Evolutionary conservation across 2,329 filamentous ascomycete species (phyloP).

Genomic region (Ophiostoma novo-ulmi): DNA sequence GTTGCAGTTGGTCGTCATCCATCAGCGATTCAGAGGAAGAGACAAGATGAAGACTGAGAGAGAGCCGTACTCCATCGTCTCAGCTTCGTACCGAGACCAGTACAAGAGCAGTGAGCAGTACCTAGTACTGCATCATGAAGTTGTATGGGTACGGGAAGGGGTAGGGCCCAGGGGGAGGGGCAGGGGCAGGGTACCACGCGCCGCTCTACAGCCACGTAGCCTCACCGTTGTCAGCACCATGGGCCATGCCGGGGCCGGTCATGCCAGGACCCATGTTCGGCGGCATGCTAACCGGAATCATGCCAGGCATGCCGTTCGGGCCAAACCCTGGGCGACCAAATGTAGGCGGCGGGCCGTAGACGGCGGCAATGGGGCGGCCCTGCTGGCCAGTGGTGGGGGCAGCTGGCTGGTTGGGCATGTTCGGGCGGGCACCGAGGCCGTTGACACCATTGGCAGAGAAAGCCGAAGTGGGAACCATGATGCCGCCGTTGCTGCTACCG

Average conservation of each 20-base stretch:
- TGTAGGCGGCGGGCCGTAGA: constrained; percentile 26
- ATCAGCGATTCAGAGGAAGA: not conserved
- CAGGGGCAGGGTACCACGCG: constrained; percentile 23
- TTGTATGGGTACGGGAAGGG: constrained; percentile 4
- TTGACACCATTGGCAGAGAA: constrained; percentile 35
- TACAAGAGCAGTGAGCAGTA: not conserved
- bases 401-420: constrained; percentile 23
- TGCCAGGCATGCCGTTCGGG: constrained; percentile 20
- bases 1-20: too few relatives aligned
- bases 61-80: not conserved
- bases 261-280: constrained; percentile 24
- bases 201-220: constrained; percentile 29
- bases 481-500: constrained; percentile 29
- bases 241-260: constrained; percentile 25
- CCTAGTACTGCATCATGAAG: constrained; percentile 9
- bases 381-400: not conserved
- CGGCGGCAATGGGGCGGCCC: constrained; percentile 21
- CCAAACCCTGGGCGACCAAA: constrained; percentile 24
- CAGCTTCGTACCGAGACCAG: not conserved
- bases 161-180: not conserved
- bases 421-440: constrained; percentile 31
- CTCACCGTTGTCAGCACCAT: constrained; percentile 31
- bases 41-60: not conserved
- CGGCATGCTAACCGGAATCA: constrained; percentile 24
- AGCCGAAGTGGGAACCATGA: constrained; percentile 33